Evolutionary conservation across 345 rosid genomes (phyloP), one percentile per base, ranked within the genome.

Genomic region (Moricandia moricandioides): DNA sequence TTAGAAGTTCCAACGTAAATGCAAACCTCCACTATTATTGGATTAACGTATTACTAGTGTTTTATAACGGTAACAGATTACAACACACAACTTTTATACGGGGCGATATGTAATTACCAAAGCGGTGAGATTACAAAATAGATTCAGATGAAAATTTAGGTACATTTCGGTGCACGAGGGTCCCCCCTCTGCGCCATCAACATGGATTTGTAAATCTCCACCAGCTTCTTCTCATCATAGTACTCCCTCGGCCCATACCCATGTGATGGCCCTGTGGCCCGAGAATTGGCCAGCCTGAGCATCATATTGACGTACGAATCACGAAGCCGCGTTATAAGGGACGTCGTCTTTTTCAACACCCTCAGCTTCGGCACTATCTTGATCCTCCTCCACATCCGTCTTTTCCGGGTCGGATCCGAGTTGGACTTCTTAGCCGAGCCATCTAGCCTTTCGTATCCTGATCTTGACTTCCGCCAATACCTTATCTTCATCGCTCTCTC

Each of bases 261-360:
- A 8, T 54, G 79, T 0, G 83, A 75, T 5, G 70, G 40, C 17
- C 73, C 70, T 18, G 77, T 49, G 30, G 79, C 77, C 71, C 73
- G 79, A 34, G 90, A 83, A 45, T 69, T 82, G 6, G 87, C 89
- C 5, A 90, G 16, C 35, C 84, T 66, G 27, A 88, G 71, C 92
- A 88, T 88, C 92, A 85, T 82, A 18, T 85, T 89, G 61, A 86
- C 90, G 82, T 88, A 89, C n/a, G 91, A 85, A 69, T 89, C 92
- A 0, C 96, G 76, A 11, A 89, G 83, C 85, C 91, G 85, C 21
- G 81, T 81, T 21, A 88, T 89, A 6, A 91, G 91, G 6, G 82
- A 76, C 12, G 75, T 70, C 69, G 75, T 72, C 69, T 24, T 52
- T 59, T 58, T 77, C 16, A 83, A 31, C 43, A 83, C 40, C 65